Base-by-base conservation (phyloP, 768 basidiomycete genomes). In the Vararia minispora region DNA sequence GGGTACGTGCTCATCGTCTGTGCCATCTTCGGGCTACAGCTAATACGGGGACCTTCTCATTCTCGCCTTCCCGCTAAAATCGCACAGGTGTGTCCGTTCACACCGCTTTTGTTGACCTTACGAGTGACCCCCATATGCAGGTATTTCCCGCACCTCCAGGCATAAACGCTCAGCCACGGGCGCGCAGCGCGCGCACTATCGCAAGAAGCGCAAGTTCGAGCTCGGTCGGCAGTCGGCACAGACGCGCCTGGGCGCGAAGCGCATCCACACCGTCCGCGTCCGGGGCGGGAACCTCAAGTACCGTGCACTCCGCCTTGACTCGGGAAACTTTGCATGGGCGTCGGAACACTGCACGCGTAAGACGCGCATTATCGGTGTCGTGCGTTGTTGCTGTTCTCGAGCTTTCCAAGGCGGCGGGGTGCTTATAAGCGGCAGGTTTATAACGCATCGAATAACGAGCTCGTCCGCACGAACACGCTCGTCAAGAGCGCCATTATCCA, bases 191-290 rank as follows among this genome's bases (percentile, higher is more conserved):
- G 79, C 90, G 53, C 79, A 84, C 69, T 94, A 91, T 71, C 89
- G 94, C 74, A 99, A 99, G 78, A 99, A 98, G 88, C 81, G 95
- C 82, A 97, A 98, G 72, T 98, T 98, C 68, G 95, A 99, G 75
- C 80, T 97, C 56, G 95, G 94, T 60, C 90, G 95, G 60, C 95
- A 98, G 62, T 71, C 95, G 42, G 95, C 95, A 51, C 90, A 69
- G 75, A 99, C 95, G 59, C 97, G 88, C 72, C 79, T 99, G 49
- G 92, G 95, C 35, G 57, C 81, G 39, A 98, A 98, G 72, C 87
- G 95, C 44, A 68, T 99, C 54, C 95, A 98, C 69, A 74, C 77
- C 39, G 91, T 99, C 47, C 87, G 95, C 56, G 81, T 83, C 27
- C 87, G 95, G 56, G 95, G 95, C 47, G 95, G 95, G 42, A 97